Percentiles rank a stretch among this genome's conserved stretches.
Evolutionary conservation across 176 grass and related monocot species (phyloP).

Genomic region (Triticum monococcum): DNA sequence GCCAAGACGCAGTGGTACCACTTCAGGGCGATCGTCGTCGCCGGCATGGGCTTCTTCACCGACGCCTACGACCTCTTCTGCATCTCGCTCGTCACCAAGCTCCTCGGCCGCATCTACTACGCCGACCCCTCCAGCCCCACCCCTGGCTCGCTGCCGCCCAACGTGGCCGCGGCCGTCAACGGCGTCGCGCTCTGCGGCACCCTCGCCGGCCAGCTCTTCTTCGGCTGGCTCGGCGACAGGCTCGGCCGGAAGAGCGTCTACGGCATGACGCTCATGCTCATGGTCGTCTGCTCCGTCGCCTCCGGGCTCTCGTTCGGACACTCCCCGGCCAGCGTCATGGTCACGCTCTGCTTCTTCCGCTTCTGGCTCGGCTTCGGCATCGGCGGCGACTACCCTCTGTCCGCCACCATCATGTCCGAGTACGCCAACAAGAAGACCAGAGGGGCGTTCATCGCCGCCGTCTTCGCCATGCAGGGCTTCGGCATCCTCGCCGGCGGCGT

Average conservation of each 20-base stretch:
- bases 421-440: conserved; percentile 82
- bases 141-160: neutral
- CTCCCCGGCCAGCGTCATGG: conserved; percentile 46
- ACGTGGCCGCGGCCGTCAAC: conserved; percentile 52
- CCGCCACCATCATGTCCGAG: conserved; percentile 94
- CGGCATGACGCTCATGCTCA: conserved; percentile 82
- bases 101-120: conserved; percentile 81
- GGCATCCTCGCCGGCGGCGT: conserved; percentile 70
- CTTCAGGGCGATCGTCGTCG: conserved; percentile 70
- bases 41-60: conserved; percentile 94
- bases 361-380: conserved; percentile 97
- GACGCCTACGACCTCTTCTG: conserved; percentile 89
- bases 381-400: conserved; percentile 83
- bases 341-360: conserved; percentile 88
- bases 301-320: conserved; percentile 65
- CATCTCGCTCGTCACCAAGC: conserved; percentile 82
- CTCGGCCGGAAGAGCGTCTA: conserved; percentile 83
- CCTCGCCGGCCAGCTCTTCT: conserved; percentile 74
- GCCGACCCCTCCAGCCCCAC: neutral
- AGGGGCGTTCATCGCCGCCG: conserved; percentile 74
- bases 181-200: conserved; percentile 70
- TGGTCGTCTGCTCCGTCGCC: conserved; percentile 73
- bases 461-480: conserved; percentile 87
- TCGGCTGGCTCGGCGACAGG: conserved; percentile 92
- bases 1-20: conserved; percentile 85